Conservation (phyloP, 2,329 filamentous ascomycete species). For the Venturia effusa region DNA sequence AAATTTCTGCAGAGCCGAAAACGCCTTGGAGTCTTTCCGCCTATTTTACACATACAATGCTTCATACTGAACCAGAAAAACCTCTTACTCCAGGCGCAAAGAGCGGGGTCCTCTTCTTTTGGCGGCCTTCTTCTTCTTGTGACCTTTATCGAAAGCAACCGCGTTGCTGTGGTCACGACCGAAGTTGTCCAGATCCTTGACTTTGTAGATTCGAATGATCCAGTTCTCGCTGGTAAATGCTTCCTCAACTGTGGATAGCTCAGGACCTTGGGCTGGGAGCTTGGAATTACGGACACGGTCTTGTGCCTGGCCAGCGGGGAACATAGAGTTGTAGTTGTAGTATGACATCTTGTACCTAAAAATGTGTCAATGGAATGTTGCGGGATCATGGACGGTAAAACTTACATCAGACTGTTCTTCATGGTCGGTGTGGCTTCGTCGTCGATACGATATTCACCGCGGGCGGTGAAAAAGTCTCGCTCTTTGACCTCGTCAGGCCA, state of each 20-base stretch:
- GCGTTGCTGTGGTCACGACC: slow-evolving; percentile 72
- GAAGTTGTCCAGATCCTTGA: slow-evolving; percentile 96
- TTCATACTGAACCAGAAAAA: not conserved
- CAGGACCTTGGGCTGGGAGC: slow-evolving; percentile 74
- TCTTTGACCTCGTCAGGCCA: slow-evolving; percentile 99
- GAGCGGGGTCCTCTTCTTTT: slow-evolving; percentile 65
- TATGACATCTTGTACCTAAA: slow-evolving; percentile 99
- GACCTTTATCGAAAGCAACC: slow-evolving; percentile 61
- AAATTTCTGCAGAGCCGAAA: not conserved
- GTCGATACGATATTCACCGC: slow-evolving; percentile 92
- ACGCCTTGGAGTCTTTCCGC: not conserved
- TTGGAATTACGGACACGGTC: slow-evolving; percentile 78
- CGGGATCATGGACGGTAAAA: slow-evolving; percentile 14
- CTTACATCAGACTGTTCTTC: slow-evolving; percentile 98
- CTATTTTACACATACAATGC: slow-evolving; percentile 2
- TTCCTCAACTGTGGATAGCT: slow-evolving; percentile 84
- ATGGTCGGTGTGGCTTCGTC: slow-evolving; percentile 89
- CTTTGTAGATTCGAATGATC: slow-evolving; percentile 99
- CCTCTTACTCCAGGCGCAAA: slow-evolving; percentile 59
- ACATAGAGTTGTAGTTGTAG: slow-evolving; percentile 90
- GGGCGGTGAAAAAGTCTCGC: slow-evolving; percentile 84
- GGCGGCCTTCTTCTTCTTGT: slow-evolving; percentile 69
- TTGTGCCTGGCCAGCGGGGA: slow-evolving; percentile 79
- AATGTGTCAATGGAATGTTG: slow-evolving; percentile 18
- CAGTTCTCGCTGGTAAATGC: slow-evolving; percentile 99